Conservation (phyloP, 164 flowering plant species). For the Malania oleifera region DNA sequence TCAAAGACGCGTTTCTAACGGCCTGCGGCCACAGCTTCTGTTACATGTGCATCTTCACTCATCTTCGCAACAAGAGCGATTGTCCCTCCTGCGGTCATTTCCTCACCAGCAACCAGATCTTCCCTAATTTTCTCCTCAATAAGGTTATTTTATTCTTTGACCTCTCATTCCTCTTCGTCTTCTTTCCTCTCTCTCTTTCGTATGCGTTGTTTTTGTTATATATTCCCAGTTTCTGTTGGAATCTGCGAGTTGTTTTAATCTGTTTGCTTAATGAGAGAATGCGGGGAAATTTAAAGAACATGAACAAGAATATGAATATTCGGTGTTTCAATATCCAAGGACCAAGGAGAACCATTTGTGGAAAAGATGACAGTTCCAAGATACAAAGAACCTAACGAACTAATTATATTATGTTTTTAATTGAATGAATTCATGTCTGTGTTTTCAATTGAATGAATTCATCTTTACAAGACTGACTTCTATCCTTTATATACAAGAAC, state of each 20-base stretch:
- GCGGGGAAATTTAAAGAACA: neutral
- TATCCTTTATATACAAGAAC: no score
- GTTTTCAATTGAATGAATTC: no score
- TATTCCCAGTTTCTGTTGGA: neutral
- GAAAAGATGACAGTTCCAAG: no score
- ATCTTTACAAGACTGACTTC: no score
- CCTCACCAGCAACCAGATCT: neutral
- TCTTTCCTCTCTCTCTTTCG: no score
- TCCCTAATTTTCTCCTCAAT: neutral
- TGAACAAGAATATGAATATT: neutral
- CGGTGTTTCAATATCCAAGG: no score
- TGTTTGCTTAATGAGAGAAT: slow-evolving; percentile 1
- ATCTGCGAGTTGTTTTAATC: neutral
- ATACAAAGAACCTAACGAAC: no score
- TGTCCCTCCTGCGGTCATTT: slow-evolving; percentile 1
- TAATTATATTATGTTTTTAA: no score
- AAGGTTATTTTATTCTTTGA: slow-evolving; percentile 3
- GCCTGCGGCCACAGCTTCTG: slow-evolving; percentile 2
- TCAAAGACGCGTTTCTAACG: slow-evolving; percentile 1
- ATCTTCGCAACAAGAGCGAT: neutral
- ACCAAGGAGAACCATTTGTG: no score
- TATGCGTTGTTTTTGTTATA: neutral
- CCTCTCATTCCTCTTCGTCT: no score
- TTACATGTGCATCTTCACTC: neutral
- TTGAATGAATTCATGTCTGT: no score